Evolutionary conservation across 805 yeast genomes (phyloP), one percentile per base, ranked within the genome.

Genomic region (Yamadazyma tumulicola): DNA sequence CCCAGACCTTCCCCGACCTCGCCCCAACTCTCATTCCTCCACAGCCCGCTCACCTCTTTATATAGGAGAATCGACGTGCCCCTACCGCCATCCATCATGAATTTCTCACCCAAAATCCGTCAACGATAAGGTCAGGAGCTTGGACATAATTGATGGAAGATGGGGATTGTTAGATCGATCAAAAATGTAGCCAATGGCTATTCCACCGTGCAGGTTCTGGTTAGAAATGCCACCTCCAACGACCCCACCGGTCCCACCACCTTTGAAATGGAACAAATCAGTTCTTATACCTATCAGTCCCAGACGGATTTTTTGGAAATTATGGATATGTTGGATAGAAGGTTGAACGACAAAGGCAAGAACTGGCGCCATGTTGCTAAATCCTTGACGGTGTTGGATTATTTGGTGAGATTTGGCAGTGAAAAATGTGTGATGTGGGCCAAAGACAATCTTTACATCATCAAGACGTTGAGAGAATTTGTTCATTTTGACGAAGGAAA

Each of bases 361-460:
- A 85, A 91, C 63, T 91, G 97, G 97, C 75, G 96, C 46, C 98
- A 91, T 57, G 89, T 91, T 32, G 89, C 94, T 43, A 93, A 91
- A 59, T 81, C 95, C 1, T 69, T 91, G 42, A 83, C 95, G 2
- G 80, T 91, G n/a, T 70, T 91, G 47, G 96, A 89, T 51, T 91
- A 81, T 60, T 67, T 89, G 38, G 87, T 89, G 13, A 77, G 93
- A 47, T 75, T 72, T 41, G 98, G 97, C 25, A 75, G 88, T 14
- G 95, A 88, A 47, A 81, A 83, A 51, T 91, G 89, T 51, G 95
- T 89, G 5, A 66, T 80, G 24, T 91, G 98, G 98, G 79, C 89
- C 41, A 83, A 79, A 54, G 95, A 87, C 54, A 89, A 91, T 55
- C 57, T 89, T 23, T 91, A 87, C 59, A 74, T 89, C 33, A 77